These are phyloP conservation scores for Epipyxis sp. DNA, from an alignment of 108 stramenopile genomes.

Conservation along the genomic window DNA sequence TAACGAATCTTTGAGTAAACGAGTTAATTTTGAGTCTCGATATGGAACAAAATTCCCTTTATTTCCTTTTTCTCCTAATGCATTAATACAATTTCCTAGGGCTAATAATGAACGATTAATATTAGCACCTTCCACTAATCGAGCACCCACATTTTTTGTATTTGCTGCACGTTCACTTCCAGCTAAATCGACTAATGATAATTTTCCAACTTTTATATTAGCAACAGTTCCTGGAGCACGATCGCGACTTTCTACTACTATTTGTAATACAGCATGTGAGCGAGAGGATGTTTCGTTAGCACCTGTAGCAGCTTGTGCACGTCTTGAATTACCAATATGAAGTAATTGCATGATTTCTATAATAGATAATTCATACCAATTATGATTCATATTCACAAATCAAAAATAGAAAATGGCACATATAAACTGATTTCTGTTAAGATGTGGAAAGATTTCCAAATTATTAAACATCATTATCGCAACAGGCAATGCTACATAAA, in stretches of 20 bases:
- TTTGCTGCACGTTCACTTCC: conserved; percentile 62
- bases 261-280: conserved; percentile 65
- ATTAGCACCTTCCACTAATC: conserved; percentile 89
- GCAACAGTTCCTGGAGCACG: conserved; percentile 47
- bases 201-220: conserved; percentile 58
- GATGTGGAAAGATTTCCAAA: no score
- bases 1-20: conserved; percentile 66
- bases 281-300: conserved; percentile 58
- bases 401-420: no score
- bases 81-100: conserved; percentile 94
- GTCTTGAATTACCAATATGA: conserved; percentile 52
- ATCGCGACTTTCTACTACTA: conserved; percentile 52
- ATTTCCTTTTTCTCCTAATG: conserved; percentile 70
- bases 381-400: no score
- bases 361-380: no score
- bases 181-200: conserved; percentile 67
- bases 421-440: no score
- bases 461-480: no score
- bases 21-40: conserved; percentile 86
- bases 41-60: conserved; percentile 82
- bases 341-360: conserved; percentile 58
- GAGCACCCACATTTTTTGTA: conserved; percentile 64
- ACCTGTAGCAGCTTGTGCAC: conserved; percentile 57
- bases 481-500: no score
- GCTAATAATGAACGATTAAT: conserved; percentile 93